Percentiles rank a stretch among this genome's conserved stretches.
Conservation (phyloP, 2,329 filamentous ascomycete species). For the Penicillium sp. region DNA sequence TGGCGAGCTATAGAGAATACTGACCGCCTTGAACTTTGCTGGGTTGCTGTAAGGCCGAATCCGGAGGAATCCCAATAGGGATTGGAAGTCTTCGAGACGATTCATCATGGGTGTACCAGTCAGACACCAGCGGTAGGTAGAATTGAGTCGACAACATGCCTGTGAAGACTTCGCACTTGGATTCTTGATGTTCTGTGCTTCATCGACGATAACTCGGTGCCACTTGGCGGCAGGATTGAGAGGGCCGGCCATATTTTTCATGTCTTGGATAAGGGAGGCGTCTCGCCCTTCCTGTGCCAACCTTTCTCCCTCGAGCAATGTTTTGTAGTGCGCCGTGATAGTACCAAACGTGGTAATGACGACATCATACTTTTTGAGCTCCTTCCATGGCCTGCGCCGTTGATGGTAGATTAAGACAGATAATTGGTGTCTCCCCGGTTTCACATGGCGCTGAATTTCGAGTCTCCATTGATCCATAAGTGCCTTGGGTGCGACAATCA, state of each 20-base stretch:
- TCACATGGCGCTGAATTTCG: slow-evolving; percentile 65
- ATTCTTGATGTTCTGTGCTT: slow-evolving; percentile 76
- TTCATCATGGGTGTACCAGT: slow-evolving; percentile 89
- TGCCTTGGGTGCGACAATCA: slow-evolving; percentile 72
- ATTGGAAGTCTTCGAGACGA: slow-evolving; percentile 65
- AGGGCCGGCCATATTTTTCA: slow-evolving; percentile 29
- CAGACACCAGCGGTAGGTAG: slow-evolving; percentile 62
- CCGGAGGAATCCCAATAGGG: slow-evolving; percentile 65
- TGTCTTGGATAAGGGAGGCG: slow-evolving; percentile 7
- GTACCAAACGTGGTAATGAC: slow-evolving; percentile 73
- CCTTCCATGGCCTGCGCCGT: slow-evolving; percentile 48
- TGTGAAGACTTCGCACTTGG: slow-evolving; percentile 53
- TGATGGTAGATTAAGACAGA: slow-evolving; percentile 63
- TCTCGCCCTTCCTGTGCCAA: slow-evolving; percentile 42
- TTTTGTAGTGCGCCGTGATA: slow-evolving; percentile 58
- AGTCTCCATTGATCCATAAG: slow-evolving; percentile 76
- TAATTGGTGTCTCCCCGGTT: slow-evolving; percentile 47
- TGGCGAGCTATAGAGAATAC: slow-evolving; percentile 15
- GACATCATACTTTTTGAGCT: slow-evolving; percentile 60
- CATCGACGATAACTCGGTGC: slow-evolving; percentile 66
- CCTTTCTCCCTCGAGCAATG: slow-evolving; percentile 46
- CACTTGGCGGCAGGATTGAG: slow-evolving; percentile 54
- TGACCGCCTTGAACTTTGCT: slow-evolving; percentile 52
- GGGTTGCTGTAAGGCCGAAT: slow-evolving; percentile 65
- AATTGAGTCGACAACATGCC: slow-evolving; percentile 51